These are phyloP conservation scores for Apophysomyces ossiformis DNA, from an alignment of 371 early-diverging fungal species.

Conservation along the genomic window DNA sequence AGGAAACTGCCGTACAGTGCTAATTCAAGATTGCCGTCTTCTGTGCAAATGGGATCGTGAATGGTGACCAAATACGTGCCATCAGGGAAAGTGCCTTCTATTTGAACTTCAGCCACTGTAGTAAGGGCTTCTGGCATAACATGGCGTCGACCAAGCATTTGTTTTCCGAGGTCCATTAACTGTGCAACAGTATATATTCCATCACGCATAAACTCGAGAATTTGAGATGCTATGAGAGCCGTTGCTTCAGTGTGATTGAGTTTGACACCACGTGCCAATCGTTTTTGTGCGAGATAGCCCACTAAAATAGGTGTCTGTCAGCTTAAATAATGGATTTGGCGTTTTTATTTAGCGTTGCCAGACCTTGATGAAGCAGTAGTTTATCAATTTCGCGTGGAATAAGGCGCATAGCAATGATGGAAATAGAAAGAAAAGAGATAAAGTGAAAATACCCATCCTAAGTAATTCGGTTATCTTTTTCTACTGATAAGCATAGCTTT, in stretches of 20 bases:
- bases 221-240: conserved; percentile 83
- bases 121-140: conserved; percentile 75
- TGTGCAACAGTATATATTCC: conserved; percentile 86
- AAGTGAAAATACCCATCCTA: conserved; percentile 2
- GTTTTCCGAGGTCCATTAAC: conserved; percentile 86
- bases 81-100: conserved; percentile 90
- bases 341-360: background rate
- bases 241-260: conserved; percentile 87
- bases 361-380: conserved; percentile 58
- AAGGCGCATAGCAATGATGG: conserved; percentile 56
- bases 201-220: conserved; percentile 88
- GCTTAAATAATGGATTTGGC: background rate
- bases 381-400: conserved; percentile 92
- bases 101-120: conserved; percentile 80
- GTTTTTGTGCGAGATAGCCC: conserved; percentile 86
- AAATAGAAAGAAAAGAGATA: conserved; percentile 14
- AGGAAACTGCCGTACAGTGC: conserved; percentile 88
- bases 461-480: conserved; percentile 7
- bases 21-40: conserved; percentile 78
- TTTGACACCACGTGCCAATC: conserved; percentile 84
- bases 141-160: conserved; percentile 85
- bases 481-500: background rate
- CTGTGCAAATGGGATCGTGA: conserved; percentile 83
- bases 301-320: conserved; percentile 35
- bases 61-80: conserved; percentile 93